Conservation (phyloP, 495 filamentous ascomycete species). For the Poronia punctata region DNA sequence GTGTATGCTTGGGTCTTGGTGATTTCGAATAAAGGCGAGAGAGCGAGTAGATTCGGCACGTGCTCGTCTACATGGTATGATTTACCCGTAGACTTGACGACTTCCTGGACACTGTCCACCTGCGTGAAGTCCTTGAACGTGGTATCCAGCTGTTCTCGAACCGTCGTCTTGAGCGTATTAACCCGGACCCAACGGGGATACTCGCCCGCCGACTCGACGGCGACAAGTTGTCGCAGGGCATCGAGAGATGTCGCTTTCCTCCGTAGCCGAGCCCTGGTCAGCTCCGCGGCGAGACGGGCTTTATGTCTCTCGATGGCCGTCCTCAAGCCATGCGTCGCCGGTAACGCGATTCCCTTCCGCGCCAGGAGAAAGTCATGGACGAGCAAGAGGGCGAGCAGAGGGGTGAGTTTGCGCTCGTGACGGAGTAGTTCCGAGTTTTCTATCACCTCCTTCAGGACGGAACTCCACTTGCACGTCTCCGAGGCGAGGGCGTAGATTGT, state of each 20-base stretch:
- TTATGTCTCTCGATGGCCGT: conserved; percentile 72
- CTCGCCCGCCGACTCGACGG: conserved; percentile 26
- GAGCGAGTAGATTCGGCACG: conserved; percentile 75
- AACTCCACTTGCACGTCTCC: conserved; percentile 86
- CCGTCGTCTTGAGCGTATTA: conserved; percentile 65
- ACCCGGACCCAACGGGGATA: conserved; percentile 86
- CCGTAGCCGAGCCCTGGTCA: conserved; percentile 68
- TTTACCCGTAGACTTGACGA: conserved; percentile 25
- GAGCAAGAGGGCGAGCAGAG: conserved; percentile 71
- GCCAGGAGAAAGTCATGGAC: conserved; percentile 80
- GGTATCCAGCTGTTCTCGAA: conserved; percentile 59
- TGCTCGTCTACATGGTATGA: conserved; percentile 59
- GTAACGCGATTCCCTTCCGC: conserved; percentile 72
- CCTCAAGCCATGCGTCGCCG: conserved; percentile 67
- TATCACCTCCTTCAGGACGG: conserved; percentile 77
- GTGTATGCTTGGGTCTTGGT: conserved; percentile 63
- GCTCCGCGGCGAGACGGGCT: conserved; percentile 69
- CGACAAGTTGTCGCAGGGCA: conserved; percentile 52
- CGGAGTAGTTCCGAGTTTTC: conserved; percentile 63
- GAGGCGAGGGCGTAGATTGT: conserved; percentile 79
- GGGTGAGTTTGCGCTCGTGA: conserved; percentile 80
- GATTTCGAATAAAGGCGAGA: conserved; percentile 62
- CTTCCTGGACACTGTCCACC: conserved; percentile 40
- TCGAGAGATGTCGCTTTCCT: conserved; percentile 59
- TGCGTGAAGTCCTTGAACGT: conserved; percentile 57